Percentiles rank a stretch among this genome's conserved stretches.
These are phyloP conservation scores for Kodamaea hsintzibuensis DNA, from an alignment of 805 yeast species.

Conservation along the genomic window DNA sequence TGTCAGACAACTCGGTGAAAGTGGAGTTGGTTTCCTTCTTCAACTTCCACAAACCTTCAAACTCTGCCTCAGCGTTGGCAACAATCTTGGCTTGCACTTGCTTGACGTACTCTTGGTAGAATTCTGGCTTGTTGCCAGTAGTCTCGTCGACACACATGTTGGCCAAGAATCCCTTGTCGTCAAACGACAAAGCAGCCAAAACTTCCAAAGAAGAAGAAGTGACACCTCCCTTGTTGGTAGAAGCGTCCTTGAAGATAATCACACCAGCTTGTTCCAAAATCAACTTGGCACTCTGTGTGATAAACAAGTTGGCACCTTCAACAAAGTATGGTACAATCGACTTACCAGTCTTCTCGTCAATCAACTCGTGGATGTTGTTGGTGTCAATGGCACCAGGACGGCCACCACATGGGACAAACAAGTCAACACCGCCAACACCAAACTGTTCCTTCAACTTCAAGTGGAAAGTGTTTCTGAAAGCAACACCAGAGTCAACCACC, in stretches of 20 bases:
- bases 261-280: conserved; percentile 85
- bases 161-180: conserved; percentile 75
- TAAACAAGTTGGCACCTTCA: conserved; percentile 96
- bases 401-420: conserved; percentile 98
- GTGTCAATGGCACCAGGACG: conserved; percentile 95
- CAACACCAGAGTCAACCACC: conserved; percentile 76
- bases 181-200: conserved; percentile 88
- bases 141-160: conserved; percentile 73
- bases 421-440: conserved; percentile 60
- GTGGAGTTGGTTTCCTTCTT: conserved; percentile 64
- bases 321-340: conserved; percentile 82
- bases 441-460: conserved; percentile 64
- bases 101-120: conserved; percentile 80
- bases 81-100: conserved; percentile 79
- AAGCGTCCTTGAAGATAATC: conserved; percentile 88
- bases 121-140: conserved; percentile 58
- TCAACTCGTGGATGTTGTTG: conserved; percentile 69
- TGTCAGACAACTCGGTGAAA: conserved; percentile 72
- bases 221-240: conserved; percentile 98
- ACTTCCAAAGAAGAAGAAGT: conserved; percentile 96
- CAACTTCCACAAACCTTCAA: conserved; percentile 82
- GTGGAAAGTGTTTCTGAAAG: conserved; percentile 90
- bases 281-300: conserved; percentile 91
- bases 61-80: conserved; percentile 79
- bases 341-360: conserved; percentile 76